Conservation (phyloP, 257 asterid genomes). For the Nicotiana noctiflora region DNA sequence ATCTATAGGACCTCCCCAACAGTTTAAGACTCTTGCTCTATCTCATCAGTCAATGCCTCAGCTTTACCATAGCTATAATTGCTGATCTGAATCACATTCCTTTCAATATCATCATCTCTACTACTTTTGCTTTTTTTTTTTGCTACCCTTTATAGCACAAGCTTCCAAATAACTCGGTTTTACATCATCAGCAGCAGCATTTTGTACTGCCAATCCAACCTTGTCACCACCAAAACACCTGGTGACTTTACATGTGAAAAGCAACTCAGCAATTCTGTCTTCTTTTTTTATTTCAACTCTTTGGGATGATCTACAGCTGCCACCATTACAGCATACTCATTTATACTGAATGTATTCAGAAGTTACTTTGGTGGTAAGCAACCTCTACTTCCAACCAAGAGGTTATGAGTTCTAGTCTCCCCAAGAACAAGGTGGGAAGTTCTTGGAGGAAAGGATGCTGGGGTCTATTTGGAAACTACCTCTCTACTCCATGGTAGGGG, state of each 20-base stretch:
- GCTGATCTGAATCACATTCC: constrained; percentile 34
- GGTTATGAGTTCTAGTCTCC: too few species aligned
- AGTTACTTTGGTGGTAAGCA: too few species aligned
- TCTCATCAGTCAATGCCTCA: constrained; percentile 49
- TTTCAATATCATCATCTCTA: constrained; percentile 17
- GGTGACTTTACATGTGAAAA: constrained; percentile 32
- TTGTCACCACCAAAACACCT: constrained; percentile 56
- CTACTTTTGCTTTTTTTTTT: constrained; percentile 50
- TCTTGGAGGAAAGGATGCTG: too few species aligned
- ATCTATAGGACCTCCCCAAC: constrained; percentile 59
- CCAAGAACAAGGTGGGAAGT: too few species aligned
- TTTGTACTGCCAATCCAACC: constrained; percentile 46
- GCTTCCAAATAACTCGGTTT: constrained; percentile 17
- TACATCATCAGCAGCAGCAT: constrained; percentile 22
- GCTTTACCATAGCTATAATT: constrained; percentile 54
- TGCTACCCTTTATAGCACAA: constrained; percentile 15
- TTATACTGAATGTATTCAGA: constrained; percentile 1
- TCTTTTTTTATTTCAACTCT: constrained; percentile 27
- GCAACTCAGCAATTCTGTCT: constrained; percentile 35
- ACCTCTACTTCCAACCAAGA: too few species aligned
- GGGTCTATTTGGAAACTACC: too few species aligned
- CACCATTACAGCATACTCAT: constrained; percentile 40
- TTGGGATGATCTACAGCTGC: constrained; percentile 41
- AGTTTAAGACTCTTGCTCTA: neutral
- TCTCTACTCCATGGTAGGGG: too few species aligned